phyloP scores from a whole-genome alignment of 306 rosid genomes.

The Erythrophleum fordii region DNA sequence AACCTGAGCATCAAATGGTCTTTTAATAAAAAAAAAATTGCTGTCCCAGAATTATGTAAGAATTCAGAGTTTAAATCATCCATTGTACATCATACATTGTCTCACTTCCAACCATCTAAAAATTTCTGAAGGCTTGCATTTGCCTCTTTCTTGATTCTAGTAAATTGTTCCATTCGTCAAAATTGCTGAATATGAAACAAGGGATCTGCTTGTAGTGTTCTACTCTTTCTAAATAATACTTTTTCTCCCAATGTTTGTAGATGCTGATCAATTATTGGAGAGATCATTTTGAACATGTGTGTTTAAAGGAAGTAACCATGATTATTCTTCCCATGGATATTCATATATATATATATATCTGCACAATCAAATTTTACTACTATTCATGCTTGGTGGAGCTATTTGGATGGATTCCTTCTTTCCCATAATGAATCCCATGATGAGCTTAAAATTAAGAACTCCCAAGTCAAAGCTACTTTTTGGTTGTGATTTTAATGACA shows the following conservation, averaged over 20 bases:
- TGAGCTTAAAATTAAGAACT: constrained; percentile 24
- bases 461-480: background rate
- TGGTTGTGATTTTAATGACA: constrained; percentile 14
- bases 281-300: constrained; percentile 5
- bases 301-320: background rate
- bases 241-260: background rate
- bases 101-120: background rate
- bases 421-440: background rate
- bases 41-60: background rate
- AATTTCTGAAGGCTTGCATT: background rate
- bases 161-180: background rate
- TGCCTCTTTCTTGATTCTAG: background rate
- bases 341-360: background rate
- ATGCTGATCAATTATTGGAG: background rate
- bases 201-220: too few relatives aligned
- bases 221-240: background rate
- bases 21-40: background rate
- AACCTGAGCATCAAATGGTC: background rate
- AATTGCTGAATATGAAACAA: too few relatives aligned
- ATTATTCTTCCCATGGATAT: background rate
- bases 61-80: background rate
- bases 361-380: background rate
- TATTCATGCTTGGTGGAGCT: background rate
- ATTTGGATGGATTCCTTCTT: background rate
- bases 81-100: background rate